These are phyloP conservation scores for Nemania diffusa DNA, from an alignment of 2,329 filamentous ascomycete species.

Conservation along the genomic window DNA sequence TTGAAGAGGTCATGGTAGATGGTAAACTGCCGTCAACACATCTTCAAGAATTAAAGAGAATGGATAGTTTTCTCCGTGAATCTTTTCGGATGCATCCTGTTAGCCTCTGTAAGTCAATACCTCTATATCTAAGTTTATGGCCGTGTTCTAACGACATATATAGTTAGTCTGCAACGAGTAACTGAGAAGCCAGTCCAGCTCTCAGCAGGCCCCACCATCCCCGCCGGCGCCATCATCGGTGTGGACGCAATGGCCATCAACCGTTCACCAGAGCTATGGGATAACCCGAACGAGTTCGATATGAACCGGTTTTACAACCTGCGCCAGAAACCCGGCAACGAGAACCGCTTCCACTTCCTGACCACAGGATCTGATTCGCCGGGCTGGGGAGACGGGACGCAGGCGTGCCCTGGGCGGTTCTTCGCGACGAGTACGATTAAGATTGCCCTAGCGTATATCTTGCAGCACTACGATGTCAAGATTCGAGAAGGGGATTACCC, in stretches of 20 bases:
- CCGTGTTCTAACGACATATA: background rate
- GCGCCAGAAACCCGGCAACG: constrained; percentile 23
- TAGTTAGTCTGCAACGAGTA: constrained; percentile 27
- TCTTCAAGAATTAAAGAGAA: constrained; percentile 25
- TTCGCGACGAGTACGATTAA: constrained; percentile 32
- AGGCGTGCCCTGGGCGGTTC: constrained; percentile 33
- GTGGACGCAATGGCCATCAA: constrained; percentile 28
- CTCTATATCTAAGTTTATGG: background rate
- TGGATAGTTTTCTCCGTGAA: constrained; percentile 35
- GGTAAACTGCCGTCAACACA: constrained; percentile 25
- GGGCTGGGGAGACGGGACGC: constrained; percentile 32
- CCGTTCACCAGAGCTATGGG: constrained; percentile 17
- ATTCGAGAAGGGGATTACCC: background rate
- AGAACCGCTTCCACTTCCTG: constrained; percentile 15
- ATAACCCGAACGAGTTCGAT: constrained; percentile 24
- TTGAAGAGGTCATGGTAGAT: constrained; percentile 10
- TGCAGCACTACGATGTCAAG: constrained; percentile 29
- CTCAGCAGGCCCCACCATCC: constrained; percentile 22
- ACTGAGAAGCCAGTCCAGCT: constrained; percentile 23
- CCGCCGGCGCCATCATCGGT: constrained; percentile 24
- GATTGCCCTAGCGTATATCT: constrained; percentile 24
- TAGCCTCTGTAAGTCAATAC: constrained; percentile 17
- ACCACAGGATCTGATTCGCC: constrained; percentile 25
- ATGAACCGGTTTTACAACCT: constrained; percentile 21
- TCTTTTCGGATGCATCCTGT: constrained; percentile 28